Base-by-base conservation (phyloP, 169 alveolate genomes). In the Cystoisospora suis region DNA sequence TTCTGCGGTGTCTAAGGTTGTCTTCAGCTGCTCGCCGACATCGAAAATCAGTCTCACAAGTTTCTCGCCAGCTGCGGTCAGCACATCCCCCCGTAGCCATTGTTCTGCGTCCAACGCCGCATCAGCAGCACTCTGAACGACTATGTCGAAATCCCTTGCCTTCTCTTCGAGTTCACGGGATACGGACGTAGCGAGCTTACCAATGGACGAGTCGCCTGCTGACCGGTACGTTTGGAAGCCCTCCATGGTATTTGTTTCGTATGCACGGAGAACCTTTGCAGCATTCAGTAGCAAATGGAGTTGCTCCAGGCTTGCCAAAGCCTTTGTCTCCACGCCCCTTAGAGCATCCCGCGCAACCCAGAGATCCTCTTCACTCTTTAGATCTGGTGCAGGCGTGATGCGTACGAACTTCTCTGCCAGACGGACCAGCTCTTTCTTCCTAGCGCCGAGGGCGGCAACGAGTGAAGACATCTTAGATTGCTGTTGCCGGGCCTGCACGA, bases 281-380 rank as follows among this genome's bases (percentile, higher is more conserved):
- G 1, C 9, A 4, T 20, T 23, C 44, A 65, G 40, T 32, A 65
- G 44, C 23, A 7, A 6, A 36, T 65, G 45, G 42, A 65, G 77
- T 3, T 2, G 1, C 4, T n/a, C 77, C 36, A 65, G 40, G 77
- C 45, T 44, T 44, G 5, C 6, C 1, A 15, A 23, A 12, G 77
- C 15, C 40, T 65, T 44, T 1, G 7, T 3, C 42, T 65, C 77
- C 23, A 65, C 5, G 77, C 9, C 45, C 34, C 44, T 36, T 15
- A 65, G 77, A 1, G 77, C 77, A 36, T 65, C 77, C 6, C 77
- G 77, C 12, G 44, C 77, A 1, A 3, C 77, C 77, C 77, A 65
- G 36, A 65, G 42, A 36, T 65, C 42, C 77, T 4, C 77, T 7
- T 15, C 40, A n/a, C 45, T 65, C 42, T 36, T 20, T 0, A 65